Base-by-base conservation (phyloP, 495 filamentous ascomycete genomes). In the Neurospora sublineolata region DNA sequence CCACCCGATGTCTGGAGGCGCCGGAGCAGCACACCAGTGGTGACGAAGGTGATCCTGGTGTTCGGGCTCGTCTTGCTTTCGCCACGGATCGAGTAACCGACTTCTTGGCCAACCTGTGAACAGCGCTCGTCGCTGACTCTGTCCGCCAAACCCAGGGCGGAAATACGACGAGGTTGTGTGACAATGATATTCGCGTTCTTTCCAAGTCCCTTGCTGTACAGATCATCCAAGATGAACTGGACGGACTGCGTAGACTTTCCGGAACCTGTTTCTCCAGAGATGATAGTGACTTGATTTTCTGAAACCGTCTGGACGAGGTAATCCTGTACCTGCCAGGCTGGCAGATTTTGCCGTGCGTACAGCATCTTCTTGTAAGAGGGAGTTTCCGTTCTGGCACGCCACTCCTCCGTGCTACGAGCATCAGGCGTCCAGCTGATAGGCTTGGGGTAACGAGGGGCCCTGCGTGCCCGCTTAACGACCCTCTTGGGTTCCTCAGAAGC, bases 191-290 rank as follows among this genome's bases (percentile, higher is more conserved):
- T 97, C n/a, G 92, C 91, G 18, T 85, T 85, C 5, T 85, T 87
- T 10, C 95, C 95, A 16, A 95, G 83, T 16, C 89, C 85, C 33
- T 87, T 86, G 74, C 88, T 82, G 76, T 97, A 97, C 77, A 99
- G 84, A 75, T 97, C 93, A 76, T 99, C 95, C 8, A 99, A 84
- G 30, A 99, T 85, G 79, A 98, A 99, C 79, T 99, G 95, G 4
- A 97, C 95, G 14, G 93, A 93, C 79, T 99, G 95, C 1, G 95
- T 99, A 70, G 93, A 97, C 79, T 99, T 99, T 76, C 95, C 95
- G 58, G 92, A 96, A 70, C 95, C 95, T 8, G 95, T 99, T 81
- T 97, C 95, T 74, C 95, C 95, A 37, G 93, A 94, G 69, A 99
- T 96, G 73, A 99, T 98, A 4, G 92, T 94, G 27, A 98, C 92